Evolutionary conservation across 2,329 filamentous ascomycete species (phyloP), one percentile per base, ranked within the genome.

Genomic region (Fusarium sp.): DNA sequence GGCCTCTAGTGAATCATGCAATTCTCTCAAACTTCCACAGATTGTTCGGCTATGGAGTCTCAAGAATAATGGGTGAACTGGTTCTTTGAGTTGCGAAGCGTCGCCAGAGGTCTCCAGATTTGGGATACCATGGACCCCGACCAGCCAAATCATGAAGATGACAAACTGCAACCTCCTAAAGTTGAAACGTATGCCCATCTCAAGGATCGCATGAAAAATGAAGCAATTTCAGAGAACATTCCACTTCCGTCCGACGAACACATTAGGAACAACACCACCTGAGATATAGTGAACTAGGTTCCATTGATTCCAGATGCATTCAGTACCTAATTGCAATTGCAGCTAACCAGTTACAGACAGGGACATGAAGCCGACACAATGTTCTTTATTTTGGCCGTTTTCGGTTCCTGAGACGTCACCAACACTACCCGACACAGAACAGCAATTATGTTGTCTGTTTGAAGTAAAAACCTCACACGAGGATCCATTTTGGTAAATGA

Each of bases 401-500:
- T 27, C 37, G n/a, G 50, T 20, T 54, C 5, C 14, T 54, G 26
- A 44, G 33, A 26, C 32, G 32, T 32, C 20, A 26, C 17, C 12
- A 35, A 26, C 20, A n/a, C 7, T n/a, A 14, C 20, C 48, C 20
- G 18, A 23, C 4, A 17, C 15, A 35, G 9, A 6, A 32, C 48
- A 35, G 20, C 23, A 50, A 6, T 14, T 20, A 10, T 1, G 23
- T 23, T 10, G 23, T 3, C 7, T 23, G 30, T 7, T 11, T 7
- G 6, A 11, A 30, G 10, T 30, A 30, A 8, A 30, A 9, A 30
- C 8, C 7, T 30, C 30, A 30, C 10, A 30, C 1, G 10, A 35
- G 13, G 6, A 3, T 14, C 11, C 12, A 26, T 6, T 9, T 11
- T 14, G 0, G 11, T 11, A 6, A 37, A 14, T 26, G 8, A 12